Conservation (phyloP, 768 basidiomycete genomes). For the Mycena leptocephala region DNA sequence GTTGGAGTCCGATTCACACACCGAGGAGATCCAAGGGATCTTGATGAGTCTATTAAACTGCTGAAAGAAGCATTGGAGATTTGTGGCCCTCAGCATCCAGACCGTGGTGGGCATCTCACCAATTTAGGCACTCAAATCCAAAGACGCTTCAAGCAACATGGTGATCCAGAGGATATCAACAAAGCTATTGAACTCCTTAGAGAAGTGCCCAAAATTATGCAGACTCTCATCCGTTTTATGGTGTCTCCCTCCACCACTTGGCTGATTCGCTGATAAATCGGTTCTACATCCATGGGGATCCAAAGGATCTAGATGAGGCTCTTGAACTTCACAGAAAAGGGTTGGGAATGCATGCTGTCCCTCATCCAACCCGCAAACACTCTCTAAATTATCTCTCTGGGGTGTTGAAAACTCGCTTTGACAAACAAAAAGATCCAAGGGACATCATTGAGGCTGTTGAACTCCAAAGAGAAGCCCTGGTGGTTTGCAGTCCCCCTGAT, state of each 20-base stretch:
- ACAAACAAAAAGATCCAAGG: background rate
- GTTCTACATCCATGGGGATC: background rate
- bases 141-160: background rate
- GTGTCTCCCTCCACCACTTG: background rate
- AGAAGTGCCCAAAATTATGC: background rate
- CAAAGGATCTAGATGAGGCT: too few species aligned
- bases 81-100: too few species aligned
- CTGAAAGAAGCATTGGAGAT: too few species aligned
- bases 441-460: background rate
- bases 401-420: background rate
- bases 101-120: too few species aligned
- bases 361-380: background rate
- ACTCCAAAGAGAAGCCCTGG: background rate
- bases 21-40: conserved; percentile 38
- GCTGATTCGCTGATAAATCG: background rate
- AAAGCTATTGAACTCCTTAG: background rate
- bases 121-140: too few species aligned
- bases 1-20: too few species aligned
- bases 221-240: background rate
- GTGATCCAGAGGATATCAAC: too few species aligned
- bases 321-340: too few species aligned
- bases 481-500: background rate
- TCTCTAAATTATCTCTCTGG: background rate
- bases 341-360: background rate
- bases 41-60: conserved; percentile 45